Evolutionary conservation across 805 yeast species (phyloP).

Genomic region (Monosporozyma servazzii): DNA sequence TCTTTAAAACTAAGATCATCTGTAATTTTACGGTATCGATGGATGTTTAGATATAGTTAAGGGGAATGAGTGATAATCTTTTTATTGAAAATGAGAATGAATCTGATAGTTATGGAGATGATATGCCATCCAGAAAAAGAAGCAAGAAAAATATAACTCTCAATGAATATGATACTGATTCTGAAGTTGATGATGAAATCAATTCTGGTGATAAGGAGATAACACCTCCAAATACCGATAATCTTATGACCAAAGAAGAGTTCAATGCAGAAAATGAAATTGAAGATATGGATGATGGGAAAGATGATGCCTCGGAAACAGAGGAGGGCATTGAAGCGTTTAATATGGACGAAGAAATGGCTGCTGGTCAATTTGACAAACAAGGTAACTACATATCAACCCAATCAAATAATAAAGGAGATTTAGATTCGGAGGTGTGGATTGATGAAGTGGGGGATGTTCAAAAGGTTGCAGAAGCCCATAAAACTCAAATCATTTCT

Average conservation of each 20-base stretch:
- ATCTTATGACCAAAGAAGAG: constrained; percentile 20
- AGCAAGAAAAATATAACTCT: background rate
- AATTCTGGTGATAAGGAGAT: constrained; percentile 2
- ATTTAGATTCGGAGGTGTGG: constrained; percentile 16
- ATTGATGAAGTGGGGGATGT: constrained; percentile 15
- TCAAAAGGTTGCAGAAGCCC: constrained; percentile 9
- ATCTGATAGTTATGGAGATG: background rate
- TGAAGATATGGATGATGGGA: background rate
- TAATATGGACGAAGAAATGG: constrained; percentile 40
- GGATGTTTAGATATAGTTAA: background rate
- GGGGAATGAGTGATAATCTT: background rate
- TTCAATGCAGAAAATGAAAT: constrained; percentile 15
- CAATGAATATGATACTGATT: constrained; percentile 1
- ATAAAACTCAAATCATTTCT: constrained; percentile 6
- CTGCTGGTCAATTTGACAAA: constrained; percentile 41
- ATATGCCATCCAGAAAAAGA: background rate
- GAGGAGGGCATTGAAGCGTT: constrained; percentile 37
- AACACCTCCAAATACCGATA: constrained; percentile 2
- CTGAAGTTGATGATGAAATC: constrained; percentile 4
- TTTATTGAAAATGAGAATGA: background rate
- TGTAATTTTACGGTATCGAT: background rate
- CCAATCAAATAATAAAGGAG: background rate
- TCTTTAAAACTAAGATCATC: background rate
- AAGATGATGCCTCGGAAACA: background rate
- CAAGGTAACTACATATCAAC: constrained; percentile 38